Evolutionary conservation across 2,329 filamentous ascomycete species (phyloP).

Genomic region (Curvularia sp.): DNA sequence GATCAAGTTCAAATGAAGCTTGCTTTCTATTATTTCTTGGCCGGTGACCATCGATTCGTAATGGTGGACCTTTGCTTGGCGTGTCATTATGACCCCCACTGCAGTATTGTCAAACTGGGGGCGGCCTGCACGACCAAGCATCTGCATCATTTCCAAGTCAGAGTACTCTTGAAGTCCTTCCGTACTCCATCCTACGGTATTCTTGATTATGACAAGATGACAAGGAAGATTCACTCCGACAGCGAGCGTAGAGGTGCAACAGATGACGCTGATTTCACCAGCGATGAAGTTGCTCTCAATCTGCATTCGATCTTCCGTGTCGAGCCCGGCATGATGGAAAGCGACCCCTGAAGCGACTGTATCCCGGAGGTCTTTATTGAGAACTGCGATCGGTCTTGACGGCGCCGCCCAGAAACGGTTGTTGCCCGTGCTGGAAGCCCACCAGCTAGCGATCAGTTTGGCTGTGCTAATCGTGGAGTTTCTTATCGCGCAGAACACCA

Average conservation of each 20-base stretch:
- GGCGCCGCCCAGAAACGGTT: slow-evolving; percentile 71
- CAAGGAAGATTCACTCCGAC: slow-evolving; percentile 85
- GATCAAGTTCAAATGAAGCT: slow-evolving; percentile 77
- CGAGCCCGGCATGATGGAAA: slow-evolving; percentile 82
- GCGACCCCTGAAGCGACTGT: slow-evolving; percentile 69
- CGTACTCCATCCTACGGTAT: slow-evolving; percentile 68
- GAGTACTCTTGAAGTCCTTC: slow-evolving; percentile 71
- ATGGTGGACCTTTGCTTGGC: slow-evolving; percentile 65
- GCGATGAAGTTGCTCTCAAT: slow-evolving; percentile 73
- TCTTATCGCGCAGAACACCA: slow-evolving; percentile 83
- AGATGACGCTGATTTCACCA: slow-evolving; percentile 79
- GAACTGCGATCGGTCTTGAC: slow-evolving; percentile 57
- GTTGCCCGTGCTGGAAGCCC: slow-evolving; percentile 59
- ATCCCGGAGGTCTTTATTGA: slow-evolving; percentile 66
- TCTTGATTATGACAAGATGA: slow-evolving; percentile 83
- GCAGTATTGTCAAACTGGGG: slow-evolving; percentile 83
- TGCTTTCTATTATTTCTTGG: slow-evolving; percentile 76
- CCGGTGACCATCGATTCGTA: slow-evolving; percentile 80
- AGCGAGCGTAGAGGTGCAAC: slow-evolving; percentile 84
- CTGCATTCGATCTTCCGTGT: slow-evolving; percentile 65
- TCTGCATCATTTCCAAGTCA: slow-evolving; percentile 87
- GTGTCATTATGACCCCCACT: slow-evolving; percentile 80
- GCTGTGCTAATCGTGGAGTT: slow-evolving; percentile 74
- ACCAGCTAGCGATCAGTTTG: slow-evolving; percentile 70
- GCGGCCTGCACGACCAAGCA: slow-evolving; percentile 83